These are phyloP conservation scores for Asparagopsis taxiformis DNA, from an alignment of 31 red algal genomes.

Conservation along the genomic window DNA sequence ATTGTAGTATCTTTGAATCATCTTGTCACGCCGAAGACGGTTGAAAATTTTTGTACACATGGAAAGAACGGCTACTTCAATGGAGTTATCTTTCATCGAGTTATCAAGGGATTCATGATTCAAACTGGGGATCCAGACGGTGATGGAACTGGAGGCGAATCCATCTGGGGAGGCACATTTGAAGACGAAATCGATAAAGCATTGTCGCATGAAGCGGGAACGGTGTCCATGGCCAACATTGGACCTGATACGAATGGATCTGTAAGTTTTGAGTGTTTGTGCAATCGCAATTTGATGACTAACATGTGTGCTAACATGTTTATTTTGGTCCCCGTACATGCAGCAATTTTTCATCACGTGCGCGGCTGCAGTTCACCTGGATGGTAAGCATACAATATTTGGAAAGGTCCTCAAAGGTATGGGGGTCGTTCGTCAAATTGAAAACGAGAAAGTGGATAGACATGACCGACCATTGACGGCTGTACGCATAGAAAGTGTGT, in stretches of 20 bases:
- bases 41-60: constrained; percentile 72
- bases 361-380: constrained; percentile 15
- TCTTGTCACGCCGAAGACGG: constrained; percentile 55
- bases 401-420: constrained; percentile 50
- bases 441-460: constrained; percentile 21
- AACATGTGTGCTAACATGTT: neutral
- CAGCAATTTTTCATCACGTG: constrained; percentile 55
- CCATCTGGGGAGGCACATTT: constrained; percentile 78
- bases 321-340: neutral
- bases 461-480: constrained; percentile 24
- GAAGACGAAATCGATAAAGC: constrained; percentile 70
- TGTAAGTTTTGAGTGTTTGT: constrained; percentile 1
- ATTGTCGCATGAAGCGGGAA: constrained; percentile 30
- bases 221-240: constrained; percentile 60
- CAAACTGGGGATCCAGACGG: constrained; percentile 80
- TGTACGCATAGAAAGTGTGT: constrained; percentile 48
- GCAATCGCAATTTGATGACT: constrained; percentile 1
- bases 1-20: constrained; percentile 54
- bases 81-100: too few relatives aligned
- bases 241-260: constrained; percentile 62
- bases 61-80: constrained; percentile 74
- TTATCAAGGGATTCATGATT: too few relatives aligned
- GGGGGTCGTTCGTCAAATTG: constrained; percentile 49
- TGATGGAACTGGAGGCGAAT: constrained; percentile 72
- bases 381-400: constrained; percentile 61